Evolutionary conservation across 257 asterid species (phyloP).

Genomic region (Capsicum baccatum): DNA sequence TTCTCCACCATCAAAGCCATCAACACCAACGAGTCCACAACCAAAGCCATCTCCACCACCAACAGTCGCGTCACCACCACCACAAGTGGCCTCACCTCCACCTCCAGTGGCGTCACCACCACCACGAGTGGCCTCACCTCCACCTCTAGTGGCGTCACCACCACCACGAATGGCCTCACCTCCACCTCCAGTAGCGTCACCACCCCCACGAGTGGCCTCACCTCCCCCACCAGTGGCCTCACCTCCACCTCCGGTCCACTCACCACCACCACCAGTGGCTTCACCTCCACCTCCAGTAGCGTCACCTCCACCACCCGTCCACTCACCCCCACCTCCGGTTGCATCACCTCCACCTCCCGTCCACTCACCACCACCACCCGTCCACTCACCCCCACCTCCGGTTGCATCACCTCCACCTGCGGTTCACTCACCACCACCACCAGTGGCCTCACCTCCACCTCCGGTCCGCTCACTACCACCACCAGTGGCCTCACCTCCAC

Average conservation of each 20-base stretch:
- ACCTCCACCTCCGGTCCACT: conserved; percentile 26
- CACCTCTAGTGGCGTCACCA: neutral
- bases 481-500: neutral
- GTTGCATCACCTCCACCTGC: conserved; percentile 2
- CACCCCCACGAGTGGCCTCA: neutral
- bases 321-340: neutral
- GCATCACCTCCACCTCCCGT: neutral
- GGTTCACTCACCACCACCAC: neutral
- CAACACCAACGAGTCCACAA: neutral
- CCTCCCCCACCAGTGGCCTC: conserved; percentile 21
- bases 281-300: conserved; percentile 19
- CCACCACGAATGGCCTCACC: neutral
- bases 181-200: conserved; percentile 19
- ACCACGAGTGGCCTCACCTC: neutral
- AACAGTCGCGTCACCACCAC: conserved; percentile 10
- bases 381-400: conserved; percentile 28
- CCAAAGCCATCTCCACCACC: conserved; percentile 25
- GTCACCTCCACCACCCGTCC: neutral
- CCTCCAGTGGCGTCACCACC: conserved; percentile 18
- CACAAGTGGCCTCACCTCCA: neutral
- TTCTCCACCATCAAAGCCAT: conserved; percentile 33
- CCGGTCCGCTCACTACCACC: neutral
- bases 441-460: neutral
- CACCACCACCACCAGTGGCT: conserved; percentile 20
- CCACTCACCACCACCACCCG: conserved; percentile 29